Percentiles rank a stretch among this genome's conserved stretches.
Conservation (phyloP, 2,329 filamentous ascomycete species). For the Hypoxylon sp. region DNA sequence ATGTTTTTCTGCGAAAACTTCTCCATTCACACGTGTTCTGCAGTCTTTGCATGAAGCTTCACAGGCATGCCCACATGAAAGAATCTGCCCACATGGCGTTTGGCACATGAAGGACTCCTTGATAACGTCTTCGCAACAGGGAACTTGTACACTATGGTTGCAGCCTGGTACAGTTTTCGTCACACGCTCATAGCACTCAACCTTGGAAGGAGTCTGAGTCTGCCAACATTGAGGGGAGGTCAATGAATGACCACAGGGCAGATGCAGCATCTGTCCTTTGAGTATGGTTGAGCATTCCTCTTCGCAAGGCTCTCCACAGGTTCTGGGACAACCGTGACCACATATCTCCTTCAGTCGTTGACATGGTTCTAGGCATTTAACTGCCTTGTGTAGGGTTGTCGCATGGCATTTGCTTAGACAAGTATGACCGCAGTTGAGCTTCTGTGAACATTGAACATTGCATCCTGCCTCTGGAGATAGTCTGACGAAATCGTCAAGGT, state of each 20-base stretch:
- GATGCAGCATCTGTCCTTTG: slow-evolving; percentile 45
- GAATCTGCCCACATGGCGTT: slow-evolving; percentile 60
- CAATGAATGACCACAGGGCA: slow-evolving; percentile 61
- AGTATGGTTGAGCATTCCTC: slow-evolving; percentile 56
- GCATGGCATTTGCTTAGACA: slow-evolving; percentile 65
- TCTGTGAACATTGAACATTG: slow-evolving; percentile 62
- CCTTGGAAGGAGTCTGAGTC: slow-evolving; percentile 58
- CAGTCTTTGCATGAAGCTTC: slow-evolving; percentile 65
- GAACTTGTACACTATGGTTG: slow-evolving; percentile 64
- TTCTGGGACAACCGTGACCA: slow-evolving; percentile 60
- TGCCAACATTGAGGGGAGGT: slow-evolving; percentile 57
- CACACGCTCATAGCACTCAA: slow-evolving; percentile 66
- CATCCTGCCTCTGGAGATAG: slow-evolving; percentile 76
- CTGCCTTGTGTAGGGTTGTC: slow-evolving; percentile 60
- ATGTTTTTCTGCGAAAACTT: slow-evolving; percentile 59
- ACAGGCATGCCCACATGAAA: slow-evolving; percentile 73
- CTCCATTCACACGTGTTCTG: slow-evolving; percentile 54
- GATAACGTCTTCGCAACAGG: slow-evolving; percentile 66
- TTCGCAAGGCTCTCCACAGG: slow-evolving; percentile 62
- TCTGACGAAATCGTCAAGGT: slow-evolving; percentile 69
- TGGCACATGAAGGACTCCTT: slow-evolving; percentile 62
- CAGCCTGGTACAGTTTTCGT: slow-evolving; percentile 67
- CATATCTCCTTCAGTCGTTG: slow-evolving; percentile 59
- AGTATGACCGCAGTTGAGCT: slow-evolving; percentile 64
- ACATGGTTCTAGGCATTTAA: slow-evolving; percentile 63